A percentile compares a stretch with the other conserved stretches of the same genome.
These are phyloP conservation scores for Smittium mucronatum DNA, from an alignment of 371 early-diverging fungal species.

Conservation along the genomic window DNA sequence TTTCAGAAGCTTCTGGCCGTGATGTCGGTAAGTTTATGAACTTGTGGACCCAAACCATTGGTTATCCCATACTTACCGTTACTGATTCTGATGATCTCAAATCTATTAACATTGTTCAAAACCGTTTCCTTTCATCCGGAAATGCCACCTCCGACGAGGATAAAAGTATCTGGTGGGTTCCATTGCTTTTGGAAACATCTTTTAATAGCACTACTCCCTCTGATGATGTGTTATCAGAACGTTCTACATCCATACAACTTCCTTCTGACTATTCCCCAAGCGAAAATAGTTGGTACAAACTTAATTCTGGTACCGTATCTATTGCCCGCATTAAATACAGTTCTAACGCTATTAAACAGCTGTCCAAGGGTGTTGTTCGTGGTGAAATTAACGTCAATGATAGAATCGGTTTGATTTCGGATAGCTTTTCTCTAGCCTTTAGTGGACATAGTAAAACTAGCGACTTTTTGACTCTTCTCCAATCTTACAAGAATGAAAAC, in stretches of 20 bases:
- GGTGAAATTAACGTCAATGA: constrained; percentile 37
- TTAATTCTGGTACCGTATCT: constrained; percentile 49
- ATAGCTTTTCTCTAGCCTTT: constrained; percentile 46
- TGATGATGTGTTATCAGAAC: constrained; percentile 17
- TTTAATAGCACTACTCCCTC: not conserved
- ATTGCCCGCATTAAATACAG: constrained; percentile 56
- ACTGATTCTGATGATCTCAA: constrained; percentile 19
- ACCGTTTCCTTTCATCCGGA: constrained; percentile 62
- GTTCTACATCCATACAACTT: constrained; percentile 16
- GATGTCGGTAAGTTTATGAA: constrained; percentile 69
- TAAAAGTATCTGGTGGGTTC: constrained; percentile 57
- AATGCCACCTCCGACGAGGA: constrained; percentile 54
- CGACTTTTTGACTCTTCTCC: constrained; percentile 44
- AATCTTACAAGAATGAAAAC: constrained; percentile 43
- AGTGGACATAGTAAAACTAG: constrained; percentile 47
- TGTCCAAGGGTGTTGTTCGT: constrained; percentile 38
- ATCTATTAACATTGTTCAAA: constrained; percentile 41
- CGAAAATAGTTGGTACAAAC: constrained; percentile 31
- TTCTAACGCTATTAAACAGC: constrained; percentile 27
- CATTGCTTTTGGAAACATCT: constrained; percentile 35
- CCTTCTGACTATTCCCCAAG: constrained; percentile 18
- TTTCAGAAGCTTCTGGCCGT: constrained; percentile 50
- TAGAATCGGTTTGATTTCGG: constrained; percentile 47
- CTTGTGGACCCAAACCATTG: constrained; percentile 76
- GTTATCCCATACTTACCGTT: constrained; percentile 67